phyloP scores from a whole-genome alignment of 208 protist genomes.

The Trypanosoma boissoni region DNA sequence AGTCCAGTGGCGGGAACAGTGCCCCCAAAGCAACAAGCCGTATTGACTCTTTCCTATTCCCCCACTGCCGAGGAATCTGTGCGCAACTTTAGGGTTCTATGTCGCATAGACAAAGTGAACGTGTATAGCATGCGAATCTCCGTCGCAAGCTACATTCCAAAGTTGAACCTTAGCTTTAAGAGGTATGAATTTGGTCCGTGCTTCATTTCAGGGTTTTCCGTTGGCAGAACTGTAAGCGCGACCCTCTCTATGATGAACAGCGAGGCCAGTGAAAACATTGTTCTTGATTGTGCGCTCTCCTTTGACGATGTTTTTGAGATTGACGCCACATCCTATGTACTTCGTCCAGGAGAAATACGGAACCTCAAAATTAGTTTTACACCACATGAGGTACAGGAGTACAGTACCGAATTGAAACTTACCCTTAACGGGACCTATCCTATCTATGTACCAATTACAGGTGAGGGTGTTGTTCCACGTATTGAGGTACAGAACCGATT shows the following conservation, averaged over 20 bases:
- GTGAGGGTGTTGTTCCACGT: slow-evolving; percentile 89
- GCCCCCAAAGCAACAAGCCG: slow-evolving; percentile 47
- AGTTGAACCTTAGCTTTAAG: slow-evolving; percentile 84
- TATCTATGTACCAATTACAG: slow-evolving; percentile 70
- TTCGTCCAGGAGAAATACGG: slow-evolving; percentile 63
- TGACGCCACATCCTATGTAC: slow-evolving; percentile 84
- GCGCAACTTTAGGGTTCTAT: slow-evolving; percentile 63
- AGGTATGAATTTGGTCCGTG: slow-evolving; percentile 91
- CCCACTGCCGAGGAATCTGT: slow-evolving; percentile 74
- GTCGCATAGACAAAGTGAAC: slow-evolving; percentile 80
- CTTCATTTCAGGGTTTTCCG: slow-evolving; percentile 79
- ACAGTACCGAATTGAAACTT: slow-evolving; percentile 90
- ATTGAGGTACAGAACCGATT: slow-evolving; percentile 86
- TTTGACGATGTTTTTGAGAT: slow-evolving; percentile 83
- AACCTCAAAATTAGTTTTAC: slow-evolving; percentile 85
- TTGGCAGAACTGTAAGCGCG: slow-evolving; percentile 32
- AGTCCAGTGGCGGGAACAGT: slow-evolving; percentile 67
- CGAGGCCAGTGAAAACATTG: slow-evolving; percentile 77
- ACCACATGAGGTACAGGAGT: slow-evolving; percentile 77
- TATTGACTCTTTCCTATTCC: slow-evolving; percentile 77
- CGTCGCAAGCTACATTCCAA: slow-evolving; percentile 79
- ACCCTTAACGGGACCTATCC: slow-evolving; percentile 92
- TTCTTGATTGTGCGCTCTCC: slow-evolving; percentile 79
- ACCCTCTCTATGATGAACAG: slow-evolving; percentile 87
- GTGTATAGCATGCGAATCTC: slow-evolving; percentile 83